A percentile compares a stretch with the other conserved stretches of the same genome.
Conservation (phyloP, 108 stramenopile species). For the Cylindrotheca closterium region DNA sequence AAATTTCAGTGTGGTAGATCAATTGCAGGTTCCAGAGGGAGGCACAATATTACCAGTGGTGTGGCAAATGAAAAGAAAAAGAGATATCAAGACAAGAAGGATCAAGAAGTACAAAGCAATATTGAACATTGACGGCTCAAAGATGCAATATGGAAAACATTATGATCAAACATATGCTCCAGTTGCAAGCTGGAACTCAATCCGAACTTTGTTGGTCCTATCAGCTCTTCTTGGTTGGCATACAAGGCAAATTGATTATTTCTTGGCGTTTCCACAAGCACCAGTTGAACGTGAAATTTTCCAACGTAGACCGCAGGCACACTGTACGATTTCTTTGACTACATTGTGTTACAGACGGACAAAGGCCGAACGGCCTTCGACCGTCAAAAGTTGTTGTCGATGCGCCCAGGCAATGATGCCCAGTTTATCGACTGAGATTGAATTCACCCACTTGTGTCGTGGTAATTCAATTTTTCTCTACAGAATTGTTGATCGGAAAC, state of each 20-base stretch:
- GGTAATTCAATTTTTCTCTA: no score
- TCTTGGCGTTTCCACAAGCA: conserved; percentile 47
- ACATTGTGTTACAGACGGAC: no score
- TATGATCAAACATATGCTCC: conserved; percentile 49
- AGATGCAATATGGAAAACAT: conserved; percentile 19
- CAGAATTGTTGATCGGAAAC: no score
- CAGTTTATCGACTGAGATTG: no score
- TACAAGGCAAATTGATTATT: conserved; percentile 37
- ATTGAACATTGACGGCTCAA: conserved; percentile 32
- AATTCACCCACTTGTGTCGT: no score
- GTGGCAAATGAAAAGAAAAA: conserved; percentile 48
- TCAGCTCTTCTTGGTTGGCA: conserved; percentile 22
- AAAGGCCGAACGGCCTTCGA: no score
- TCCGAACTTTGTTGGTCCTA: conserved; percentile 25
- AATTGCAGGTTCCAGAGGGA: conserved; percentile 20
- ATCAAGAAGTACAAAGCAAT: conserved; percentile 28
- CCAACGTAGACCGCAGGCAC: neutral
- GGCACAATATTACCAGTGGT: conserved; percentile 24
- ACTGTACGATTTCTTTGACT: no score
- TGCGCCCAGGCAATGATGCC: no score
- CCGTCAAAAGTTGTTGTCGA: no score
- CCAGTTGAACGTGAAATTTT: conserved; percentile 17
- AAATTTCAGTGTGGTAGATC: conserved; percentile 6
- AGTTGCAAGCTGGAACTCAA: conserved; percentile 34
- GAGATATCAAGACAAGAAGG: conserved; percentile 32